Percentiles rank a stretch among this genome's conserved stretches.
Conservation (phyloP, 2,329 filamentous ascomycete genomes). For the Nemania serpens region DNA sequence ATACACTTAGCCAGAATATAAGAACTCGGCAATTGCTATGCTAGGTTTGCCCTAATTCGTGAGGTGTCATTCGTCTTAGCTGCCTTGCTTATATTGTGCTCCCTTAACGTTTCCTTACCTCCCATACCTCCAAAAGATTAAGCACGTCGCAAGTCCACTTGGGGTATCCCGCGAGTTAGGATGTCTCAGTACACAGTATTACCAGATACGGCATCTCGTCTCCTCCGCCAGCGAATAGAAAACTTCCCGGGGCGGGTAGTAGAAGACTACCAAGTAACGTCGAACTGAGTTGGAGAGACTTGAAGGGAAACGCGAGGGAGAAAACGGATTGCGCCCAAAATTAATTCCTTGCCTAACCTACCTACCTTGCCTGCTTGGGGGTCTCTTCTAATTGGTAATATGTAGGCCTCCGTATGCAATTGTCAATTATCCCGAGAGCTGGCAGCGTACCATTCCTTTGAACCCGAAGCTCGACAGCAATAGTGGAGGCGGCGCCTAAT, state of each 20-base stretch:
- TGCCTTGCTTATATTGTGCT: not conserved
- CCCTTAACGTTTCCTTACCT: not conserved
- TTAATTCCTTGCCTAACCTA: too few relatives aligned
- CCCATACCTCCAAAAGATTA: not conserved
- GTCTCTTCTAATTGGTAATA: too few relatives aligned
- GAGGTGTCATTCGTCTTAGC: too few relatives aligned
- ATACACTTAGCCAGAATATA: too few relatives aligned
- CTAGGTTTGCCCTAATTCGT: too few relatives aligned
- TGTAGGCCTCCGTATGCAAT: not conserved
- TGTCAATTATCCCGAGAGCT: not conserved
- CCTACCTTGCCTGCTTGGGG: too few relatives aligned
- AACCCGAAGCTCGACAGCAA: not conserved
- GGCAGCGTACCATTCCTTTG: not conserved
- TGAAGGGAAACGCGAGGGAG: not conserved
- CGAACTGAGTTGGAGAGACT: not conserved
- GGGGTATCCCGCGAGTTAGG: conserved; percentile 17
- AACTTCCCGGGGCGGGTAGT: not conserved
- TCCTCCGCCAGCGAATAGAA: not conserved
- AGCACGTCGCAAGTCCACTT: conserved; percentile 8
- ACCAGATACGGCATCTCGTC: not conserved
- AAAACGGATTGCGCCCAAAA: not conserved
- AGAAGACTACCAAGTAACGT: not conserved
- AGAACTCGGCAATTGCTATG: too few relatives aligned
- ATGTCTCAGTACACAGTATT: conserved; percentile 1
- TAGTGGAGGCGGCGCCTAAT: conserved; percentile 9